A percentile compares a stretch with the other conserved stretches of the same genome.
phyloP scores from a whole-genome alignment of 805 yeast species.

The Alloascoidea hylecoeti region DNA sequence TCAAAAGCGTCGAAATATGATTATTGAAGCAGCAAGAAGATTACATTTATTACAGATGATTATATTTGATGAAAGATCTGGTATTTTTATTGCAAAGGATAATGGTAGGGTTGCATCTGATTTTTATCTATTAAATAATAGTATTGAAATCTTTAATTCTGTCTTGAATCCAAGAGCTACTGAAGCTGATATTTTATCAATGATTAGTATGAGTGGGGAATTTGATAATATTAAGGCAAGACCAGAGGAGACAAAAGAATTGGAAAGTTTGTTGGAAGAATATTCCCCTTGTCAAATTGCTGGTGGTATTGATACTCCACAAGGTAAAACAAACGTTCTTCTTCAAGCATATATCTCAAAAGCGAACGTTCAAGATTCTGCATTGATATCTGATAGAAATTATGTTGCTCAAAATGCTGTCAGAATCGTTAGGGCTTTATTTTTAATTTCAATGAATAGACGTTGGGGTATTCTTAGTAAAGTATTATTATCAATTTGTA shows the following conservation, averaged over 20 bases:
- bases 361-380: slow-evolving; percentile 58
- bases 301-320: slow-evolving; percentile 59
- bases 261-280: slow-evolving; percentile 42
- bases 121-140: slow-evolving; percentile 71
- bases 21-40: slow-evolving; percentile 65
- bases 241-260: slow-evolving; percentile 73
- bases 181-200: slow-evolving; percentile 81
- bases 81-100: slow-evolving; percentile 73
- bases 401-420: slow-evolving; percentile 95
- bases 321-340: slow-evolving; percentile 76
- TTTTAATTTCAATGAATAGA: slow-evolving; percentile 74
- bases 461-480: slow-evolving; percentile 81
- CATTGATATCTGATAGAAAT: slow-evolving; percentile 73
- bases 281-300: slow-evolving; percentile 73
- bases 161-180: slow-evolving; percentile 75
- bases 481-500: slow-evolving; percentile 67
- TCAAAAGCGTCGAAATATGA: slow-evolving; percentile 61
- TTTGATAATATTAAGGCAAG: slow-evolving; percentile 83
- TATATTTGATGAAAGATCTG: slow-evolving; percentile 74
- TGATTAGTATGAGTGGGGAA: slow-evolving; percentile 86
- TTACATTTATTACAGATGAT: slow-evolving; percentile 89
- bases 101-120: slow-evolving; percentile 92
- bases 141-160: slow-evolving; percentile 81
- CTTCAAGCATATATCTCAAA: slow-evolving; percentile 82
- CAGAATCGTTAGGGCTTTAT: slow-evolving; percentile 84